Evolutionary conservation across 805 yeast genomes (phyloP), one percentile per base, ranked within the genome.

Genomic region (Metschnikowia cubensis): DNA sequence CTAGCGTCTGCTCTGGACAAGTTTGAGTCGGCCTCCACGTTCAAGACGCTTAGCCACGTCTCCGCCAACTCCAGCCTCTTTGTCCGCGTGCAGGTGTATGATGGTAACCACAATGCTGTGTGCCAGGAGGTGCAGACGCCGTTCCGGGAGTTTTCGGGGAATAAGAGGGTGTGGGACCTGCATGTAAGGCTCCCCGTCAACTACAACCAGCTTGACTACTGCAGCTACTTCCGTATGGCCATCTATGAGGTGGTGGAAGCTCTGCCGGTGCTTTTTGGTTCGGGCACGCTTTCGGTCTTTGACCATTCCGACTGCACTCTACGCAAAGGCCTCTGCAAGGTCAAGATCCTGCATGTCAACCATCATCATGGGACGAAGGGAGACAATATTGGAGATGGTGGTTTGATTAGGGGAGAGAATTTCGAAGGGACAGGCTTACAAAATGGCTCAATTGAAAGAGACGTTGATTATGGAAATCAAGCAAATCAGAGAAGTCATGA

Each of bases 171-270:
- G 63, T 89, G 94, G 91, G 79, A 85, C 57, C 81, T 82, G 52
- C 85, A 89, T 86, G 66, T 89, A 18, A 76, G 79, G 42, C 65
- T 94, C 42, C 92, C 97, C 0, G 77, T 91, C 2, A 74, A 76
- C 48, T 81, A 87, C 55, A 78, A 79, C 47, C 94, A 89, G 59
- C 64, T 92, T n/a, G 84, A 88, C 2, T 62, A 82, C 35, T 77
- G 80, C 37, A 67, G 94, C 4, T 77, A 74, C 53, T 63, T 91
- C 15, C 77, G 77, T 47, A 71, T 94, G 21, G 74, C 79, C 2
- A 56, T 90, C 2, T 87, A 84, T 80, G 96, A 87, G 54, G 84
- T 81, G 51, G 78, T 79, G 31, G 81, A 83, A 7, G 79, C 83
- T 0, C 66, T 69, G 4, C 70, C 76, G 6, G 69, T 66, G 21